Base-by-base conservation (phyloP, 2,329 filamentous ascomycete species). In the Chaetomium olivaceum region DNA sequence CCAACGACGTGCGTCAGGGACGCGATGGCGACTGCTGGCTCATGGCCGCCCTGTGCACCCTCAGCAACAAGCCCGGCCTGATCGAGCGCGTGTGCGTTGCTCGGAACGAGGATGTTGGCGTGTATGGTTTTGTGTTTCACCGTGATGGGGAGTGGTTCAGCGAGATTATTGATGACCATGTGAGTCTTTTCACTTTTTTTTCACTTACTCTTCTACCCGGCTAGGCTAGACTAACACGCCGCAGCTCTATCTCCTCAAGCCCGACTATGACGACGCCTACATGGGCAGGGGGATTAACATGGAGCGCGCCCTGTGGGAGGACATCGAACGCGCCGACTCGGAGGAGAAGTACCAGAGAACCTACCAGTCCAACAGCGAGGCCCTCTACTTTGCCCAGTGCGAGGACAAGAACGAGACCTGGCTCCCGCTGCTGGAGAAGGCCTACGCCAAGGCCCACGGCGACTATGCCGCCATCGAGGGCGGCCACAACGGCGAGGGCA, bases 61-160 rank as follows among this genome's bases (percentile, higher is more conserved):
- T 96, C 67, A 89, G 87, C 70, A 92, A 91, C 73, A 91, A 91
- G 76, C 79, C 85, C 23, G 87, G 85, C 0, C 76, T 93, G 67
- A 91, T 95, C 61, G 87, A 93, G 75, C 84, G 80, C 62, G 81
- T 93, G 9, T 95, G 91, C 69, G 89, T 95, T 57, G 88, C 86
- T 5, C 84, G 86, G 14, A 86, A 95, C 70, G 86, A 91, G 73
- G 81, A 85, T 36, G 86, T 93, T 3, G 91, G 91, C 14, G 91
- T 94, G 1, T 95, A 95, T 71, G 92, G 92, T 0, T 95, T 95
- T 70, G 91, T 95, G 12, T 94, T 95, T 74, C 87, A 91, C 76
- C 85, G 91, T 70, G 91, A 94, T 71, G 90, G 90, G 23, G 90
- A 91, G 75, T 94, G 91, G 83, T 79, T 83, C 69, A 85, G 81